phyloP scores from a whole-genome alignment of 2,329 filamentous ascomycete genomes.

The Fragosphaeria purpurea region DNA sequence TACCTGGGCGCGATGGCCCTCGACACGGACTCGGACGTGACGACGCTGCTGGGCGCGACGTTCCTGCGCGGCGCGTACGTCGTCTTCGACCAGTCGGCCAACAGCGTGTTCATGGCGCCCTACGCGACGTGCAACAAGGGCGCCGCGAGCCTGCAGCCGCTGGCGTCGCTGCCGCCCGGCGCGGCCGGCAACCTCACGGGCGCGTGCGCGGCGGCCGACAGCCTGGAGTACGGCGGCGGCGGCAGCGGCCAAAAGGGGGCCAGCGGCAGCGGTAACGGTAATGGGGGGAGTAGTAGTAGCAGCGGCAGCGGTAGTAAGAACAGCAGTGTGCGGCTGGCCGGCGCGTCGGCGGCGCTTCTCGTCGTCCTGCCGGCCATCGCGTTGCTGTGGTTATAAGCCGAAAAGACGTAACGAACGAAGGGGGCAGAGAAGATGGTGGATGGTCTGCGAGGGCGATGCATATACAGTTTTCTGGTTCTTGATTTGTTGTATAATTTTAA shows the following conservation, averaged over 20 bases:
- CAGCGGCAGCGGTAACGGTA: not conserved
- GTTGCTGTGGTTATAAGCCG: too few relatives aligned
- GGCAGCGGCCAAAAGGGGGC: not conserved
- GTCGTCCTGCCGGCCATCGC: too few relatives aligned
- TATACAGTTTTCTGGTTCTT: too few relatives aligned
- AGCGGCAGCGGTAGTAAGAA: too few relatives aligned
- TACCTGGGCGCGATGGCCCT: conserved; percentile 26
- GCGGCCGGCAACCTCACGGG: conserved; percentile 10
- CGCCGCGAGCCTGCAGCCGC: conserved; percentile 1
- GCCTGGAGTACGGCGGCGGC: not conserved
- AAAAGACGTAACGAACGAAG: too few relatives aligned
- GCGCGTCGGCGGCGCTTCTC: too few relatives aligned
- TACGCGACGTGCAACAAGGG: conserved; percentile 20
- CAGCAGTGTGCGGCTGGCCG: too few relatives aligned
- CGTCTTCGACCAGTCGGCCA: conserved; percentile 24
- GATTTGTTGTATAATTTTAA: too few relatives aligned
- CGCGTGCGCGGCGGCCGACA: conserved; percentile 9
- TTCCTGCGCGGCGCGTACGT: conserved; percentile 23
- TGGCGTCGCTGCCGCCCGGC: conserved; percentile 3
- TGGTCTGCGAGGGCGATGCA: too few relatives aligned
- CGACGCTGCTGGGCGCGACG: conserved; percentile 20
- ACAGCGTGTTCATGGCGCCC: conserved; percentile 21
- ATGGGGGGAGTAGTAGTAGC: too few relatives aligned
- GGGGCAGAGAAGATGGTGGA: too few relatives aligned
- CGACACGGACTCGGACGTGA: conserved; percentile 12